A percentile compares a stretch with the other conserved stretches of the same genome.
phyloP scores from a whole-genome alignment of 192 early-diverging fungal genomes.

The Gaertneriomyces semiglobifer region DNA sequence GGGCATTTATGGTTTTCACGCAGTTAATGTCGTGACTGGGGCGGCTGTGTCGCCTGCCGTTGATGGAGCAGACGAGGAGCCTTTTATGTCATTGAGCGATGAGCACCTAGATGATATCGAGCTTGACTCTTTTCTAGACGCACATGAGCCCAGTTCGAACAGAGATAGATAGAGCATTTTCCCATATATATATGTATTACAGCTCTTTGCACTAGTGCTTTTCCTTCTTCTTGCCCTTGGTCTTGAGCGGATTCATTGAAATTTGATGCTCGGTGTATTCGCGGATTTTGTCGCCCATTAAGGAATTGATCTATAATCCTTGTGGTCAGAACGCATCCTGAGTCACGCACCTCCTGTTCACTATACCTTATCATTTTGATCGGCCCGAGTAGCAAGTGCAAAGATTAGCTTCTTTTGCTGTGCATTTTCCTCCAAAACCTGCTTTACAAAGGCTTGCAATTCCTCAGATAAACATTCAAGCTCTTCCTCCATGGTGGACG shows the following conservation, averaged over 20 bases:
- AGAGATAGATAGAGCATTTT: too few relatives aligned
- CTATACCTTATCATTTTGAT: constrained; percentile 24
- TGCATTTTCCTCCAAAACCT: constrained; percentile 25
- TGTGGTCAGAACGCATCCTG: neutral
- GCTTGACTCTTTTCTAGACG: too few relatives aligned
- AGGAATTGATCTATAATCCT: constrained; percentile 10
- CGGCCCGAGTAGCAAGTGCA: constrained; percentile 15
- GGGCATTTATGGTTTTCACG: constrained; percentile 24
- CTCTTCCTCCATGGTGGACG: constrained; percentile 21
- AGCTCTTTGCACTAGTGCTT: neutral
- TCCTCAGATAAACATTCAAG: constrained; percentile 21
- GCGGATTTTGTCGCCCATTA: constrained; percentile 28
- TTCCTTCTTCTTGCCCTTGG: constrained; percentile 7
- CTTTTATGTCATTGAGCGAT: too few relatives aligned
- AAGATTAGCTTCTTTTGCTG: constrained; percentile 20
- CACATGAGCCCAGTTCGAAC: too few relatives aligned
- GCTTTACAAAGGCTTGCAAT: constrained; percentile 16
- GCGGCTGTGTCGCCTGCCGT: too few relatives aligned
- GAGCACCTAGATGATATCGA: too few relatives aligned
- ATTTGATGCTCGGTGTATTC: constrained; percentile 24
- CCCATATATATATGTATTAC: too few relatives aligned
- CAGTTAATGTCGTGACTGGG: constrained; percentile 19
- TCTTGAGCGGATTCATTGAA: constrained; percentile 19
- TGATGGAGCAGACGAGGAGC: too few relatives aligned
- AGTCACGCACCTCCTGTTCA: neutral